Percentiles rank a stretch among this genome's conserved stretches.
Evolutionary conservation across 768 basidiomycete genomes (phyloP).

Genomic region (Auriscalpium microsporum): DNA sequence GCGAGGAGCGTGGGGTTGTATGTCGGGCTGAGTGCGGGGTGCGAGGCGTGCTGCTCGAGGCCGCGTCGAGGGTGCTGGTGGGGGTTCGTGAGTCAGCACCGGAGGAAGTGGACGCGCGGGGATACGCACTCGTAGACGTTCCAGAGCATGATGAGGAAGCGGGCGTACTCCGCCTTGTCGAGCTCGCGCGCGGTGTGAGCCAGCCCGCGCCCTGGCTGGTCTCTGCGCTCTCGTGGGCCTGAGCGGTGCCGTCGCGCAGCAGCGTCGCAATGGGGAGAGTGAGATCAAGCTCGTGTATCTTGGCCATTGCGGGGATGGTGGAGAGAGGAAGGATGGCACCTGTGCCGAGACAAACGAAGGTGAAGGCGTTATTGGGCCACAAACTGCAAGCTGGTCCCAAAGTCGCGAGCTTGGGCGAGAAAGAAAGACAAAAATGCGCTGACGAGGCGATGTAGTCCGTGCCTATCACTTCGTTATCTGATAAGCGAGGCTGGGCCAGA

Average conservation of each 20-base stretch:
- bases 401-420: too few relatives aligned
- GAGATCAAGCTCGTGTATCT: conserved; percentile 15
- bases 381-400: too few relatives aligned
- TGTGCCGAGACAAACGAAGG: too few relatives aligned
- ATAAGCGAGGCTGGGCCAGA: too few relatives aligned
- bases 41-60: conserved; percentile 49
- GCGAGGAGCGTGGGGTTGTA: conserved; percentile 65
- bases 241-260: conserved; percentile 30
- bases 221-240: conserved; percentile 50
- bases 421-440: too few relatives aligned
- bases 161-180: conserved; percentile 54
- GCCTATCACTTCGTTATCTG: too few relatives aligned
- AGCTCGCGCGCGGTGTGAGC: conserved; percentile 52
- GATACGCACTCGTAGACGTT: conserved; percentile 63
- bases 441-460: too few relatives aligned
- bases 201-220: conserved; percentile 48
- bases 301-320: background rate
- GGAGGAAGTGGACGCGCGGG: background rate
- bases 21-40: conserved; percentile 56
- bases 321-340: background rate
- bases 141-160: conserved; percentile 72
- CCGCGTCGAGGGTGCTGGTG: conserved; percentile 50
- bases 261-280: conserved; percentile 28
- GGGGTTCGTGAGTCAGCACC: background rate
- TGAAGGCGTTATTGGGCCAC: too few relatives aligned